Conservation (phyloP, 768 basidiomycete genomes). For the Kwoniella dejecticola region DNA sequence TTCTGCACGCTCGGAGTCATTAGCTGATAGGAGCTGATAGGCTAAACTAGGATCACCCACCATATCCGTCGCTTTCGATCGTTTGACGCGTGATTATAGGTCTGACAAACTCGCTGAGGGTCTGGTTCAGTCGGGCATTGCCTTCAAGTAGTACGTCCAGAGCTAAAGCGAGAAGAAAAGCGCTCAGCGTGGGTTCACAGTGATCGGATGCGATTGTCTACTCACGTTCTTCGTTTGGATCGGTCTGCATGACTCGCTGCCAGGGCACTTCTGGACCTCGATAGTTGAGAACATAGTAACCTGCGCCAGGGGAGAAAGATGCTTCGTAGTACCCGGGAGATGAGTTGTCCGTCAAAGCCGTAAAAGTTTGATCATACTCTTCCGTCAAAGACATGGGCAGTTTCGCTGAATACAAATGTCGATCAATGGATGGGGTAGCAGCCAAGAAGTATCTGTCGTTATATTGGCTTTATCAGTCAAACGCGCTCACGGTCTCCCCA, state of each 20-base stretch:
- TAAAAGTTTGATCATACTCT: constrained; percentile 28
- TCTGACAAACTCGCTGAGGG: constrained; percentile 68
- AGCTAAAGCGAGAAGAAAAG: constrained; percentile 29
- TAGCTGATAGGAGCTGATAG: too few relatives aligned
- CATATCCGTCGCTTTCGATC: constrained; percentile 77
- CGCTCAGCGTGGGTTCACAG: constrained; percentile 1
- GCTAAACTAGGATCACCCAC: constrained; percentile 60
- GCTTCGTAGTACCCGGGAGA: constrained; percentile 65
- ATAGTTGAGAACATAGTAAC: constrained; percentile 80
- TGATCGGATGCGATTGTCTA: neutral
- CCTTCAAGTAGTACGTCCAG: constrained; percentile 70
- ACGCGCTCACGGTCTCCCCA: too few relatives aligned
- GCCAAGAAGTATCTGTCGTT: constrained; percentile 90
- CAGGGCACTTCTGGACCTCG: constrained; percentile 80
- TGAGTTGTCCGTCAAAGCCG: constrained; percentile 45
- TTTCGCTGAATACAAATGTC: constrained; percentile 78
- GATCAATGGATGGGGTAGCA: constrained; percentile 76
- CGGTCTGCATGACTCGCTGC: constrained; percentile 70
- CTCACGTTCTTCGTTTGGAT: constrained; percentile 39
- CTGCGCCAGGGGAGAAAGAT: constrained; percentile 79
- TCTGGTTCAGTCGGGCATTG: constrained; percentile 68
- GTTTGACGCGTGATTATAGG: constrained; percentile 72
- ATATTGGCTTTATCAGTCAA: constrained; percentile 2
- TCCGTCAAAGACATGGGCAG: constrained; percentile 65
- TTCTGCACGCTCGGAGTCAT: constrained; percentile 64